Base-by-base conservation (phyloP, 371 early-diverging fungal genomes). In the Saksenaea oblongispora region DNA sequence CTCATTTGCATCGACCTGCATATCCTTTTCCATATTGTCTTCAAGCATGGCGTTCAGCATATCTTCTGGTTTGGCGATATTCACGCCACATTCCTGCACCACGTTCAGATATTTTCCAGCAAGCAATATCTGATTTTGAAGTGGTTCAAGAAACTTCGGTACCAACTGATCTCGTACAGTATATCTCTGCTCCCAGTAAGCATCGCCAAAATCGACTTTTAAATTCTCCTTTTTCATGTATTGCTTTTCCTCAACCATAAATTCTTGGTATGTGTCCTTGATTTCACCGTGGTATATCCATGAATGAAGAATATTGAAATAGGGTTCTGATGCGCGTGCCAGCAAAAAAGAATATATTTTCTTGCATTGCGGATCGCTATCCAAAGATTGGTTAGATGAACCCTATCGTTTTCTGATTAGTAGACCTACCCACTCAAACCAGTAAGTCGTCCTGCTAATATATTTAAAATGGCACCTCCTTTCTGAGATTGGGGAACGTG, bases 81-180 rank as follows among this genome's bases (percentile, higher is more conserved):
- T 82, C 9, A 87, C 86, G 55, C 91, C 91, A 69, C 95, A 96
- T 62, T 92, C 95, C 4, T 92, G 82, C 18, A 96, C 85, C 0
- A 96, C 95, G 70, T 97, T 97, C 62, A 96, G 76, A 66, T 95
- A 98, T 71, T 96, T 96, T 31, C 98, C 98, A 0, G 96, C 93
- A 28, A 90, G 73, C 63, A 97, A 70, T 36, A 98, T 91, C 74
- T 95, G 94, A 15, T 83, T 80, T 42, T 89, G 82, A 14, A 87
- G 81, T 4, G 89, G 86, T 14, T 84, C 86, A 24, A 98, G 72
- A 57, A 94, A 95, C 0, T 77, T 75, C 1, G 98, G 98, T 0
- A 93, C 83, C 5, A 57, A 54, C 18, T 69, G 69, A 17, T 82
- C 87, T 4, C 91, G 82, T 5, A 93, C 71, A 2, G 87, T 84